Evolutionary conservation across 208 protist species (phyloP).

Genomic region (Wallacemonas sp.): DNA sequence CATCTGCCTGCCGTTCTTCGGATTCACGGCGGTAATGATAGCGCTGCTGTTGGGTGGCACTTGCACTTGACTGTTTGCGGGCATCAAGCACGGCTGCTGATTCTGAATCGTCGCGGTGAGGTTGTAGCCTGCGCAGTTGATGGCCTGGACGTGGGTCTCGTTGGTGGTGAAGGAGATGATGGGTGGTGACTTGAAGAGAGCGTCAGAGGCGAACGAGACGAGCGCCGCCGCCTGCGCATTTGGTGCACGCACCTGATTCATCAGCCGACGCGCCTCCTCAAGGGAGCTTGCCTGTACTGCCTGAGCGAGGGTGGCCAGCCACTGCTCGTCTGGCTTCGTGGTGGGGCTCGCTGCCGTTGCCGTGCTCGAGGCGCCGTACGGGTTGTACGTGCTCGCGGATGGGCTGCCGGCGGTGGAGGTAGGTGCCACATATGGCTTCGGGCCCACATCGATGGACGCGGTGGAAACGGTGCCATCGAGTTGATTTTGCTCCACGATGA

Average conservation of each 20-base stretch:
- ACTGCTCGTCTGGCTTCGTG: constrained; percentile 27
- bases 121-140: constrained; percentile 62
- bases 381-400: constrained; percentile 1
- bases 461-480: constrained; percentile 30
- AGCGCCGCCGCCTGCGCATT: constrained; percentile 41
- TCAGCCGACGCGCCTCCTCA: constrained; percentile 38
- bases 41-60: constrained; percentile 27
- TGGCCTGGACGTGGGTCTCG: constrained; percentile 26
- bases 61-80: constrained; percentile 33
- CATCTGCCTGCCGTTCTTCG: constrained; percentile 29
- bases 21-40: constrained; percentile 39
- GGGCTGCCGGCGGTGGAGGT: background rate
- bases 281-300: constrained; percentile 39
- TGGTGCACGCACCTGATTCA: constrained; percentile 37
- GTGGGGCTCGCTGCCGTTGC: background rate
- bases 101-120: constrained; percentile 49
- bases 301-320: constrained; percentile 48
- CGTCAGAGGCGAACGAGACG: constrained; percentile 51
- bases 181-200: constrained; percentile 50
- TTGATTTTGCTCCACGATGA: constrained; percentile 37
- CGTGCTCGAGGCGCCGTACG: background rate
- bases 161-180: constrained; percentile 47
- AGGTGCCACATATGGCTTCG: constrained; percentile 10
- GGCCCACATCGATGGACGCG: constrained; percentile 22
- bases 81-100: constrained; percentile 40